Percentiles rank a stretch among this genome's conserved stretches.
Conservation (phyloP, 345 rosid genomes). For the Excoecaria agallocha region DNA sequence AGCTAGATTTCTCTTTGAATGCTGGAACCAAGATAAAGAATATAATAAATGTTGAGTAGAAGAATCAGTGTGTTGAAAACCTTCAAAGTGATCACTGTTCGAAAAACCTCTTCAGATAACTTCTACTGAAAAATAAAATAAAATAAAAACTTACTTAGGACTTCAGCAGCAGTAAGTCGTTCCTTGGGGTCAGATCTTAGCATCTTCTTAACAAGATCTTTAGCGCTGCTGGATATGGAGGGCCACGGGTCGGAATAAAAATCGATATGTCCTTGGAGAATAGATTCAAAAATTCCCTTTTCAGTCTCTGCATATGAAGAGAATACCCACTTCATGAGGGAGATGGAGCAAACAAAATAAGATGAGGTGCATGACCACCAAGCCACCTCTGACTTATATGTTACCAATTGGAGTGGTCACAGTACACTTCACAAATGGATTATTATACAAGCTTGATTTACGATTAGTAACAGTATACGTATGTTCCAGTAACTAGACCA, state of each 20-base stretch:
- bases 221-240: slow-evolving; percentile 66
- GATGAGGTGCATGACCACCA: not conserved
- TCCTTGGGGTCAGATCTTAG: slow-evolving; percentile 62
- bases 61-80: not conserved
- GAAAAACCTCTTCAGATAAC: not conserved
- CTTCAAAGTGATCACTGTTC: not conserved
- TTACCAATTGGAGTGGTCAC: not conserved
- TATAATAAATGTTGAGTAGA: not conserved
- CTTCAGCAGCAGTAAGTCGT: slow-evolving; percentile 72
- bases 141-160: slow-evolving; percentile 69
- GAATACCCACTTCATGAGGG: not conserved
- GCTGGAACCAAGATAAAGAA: slow-evolving; percentile 1
- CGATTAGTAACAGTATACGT: not conserved
- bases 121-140: slow-evolving; percentile 1
- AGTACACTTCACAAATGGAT: not conserved
- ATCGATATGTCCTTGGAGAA: slow-evolving; percentile 66
- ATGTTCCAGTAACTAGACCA: not conserved
- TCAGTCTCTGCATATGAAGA: slow-evolving; percentile 62
- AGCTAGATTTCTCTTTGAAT: not conserved
- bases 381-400: not conserved
- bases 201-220: slow-evolving; percentile 93
- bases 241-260: slow-evolving; percentile 92
- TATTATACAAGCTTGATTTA: not conserved
- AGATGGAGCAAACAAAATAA: not conserved
- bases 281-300: slow-evolving; percentile 66